Conservation (phyloP, 2,329 filamentous ascomycete genomes). For the Monascus ruber region DNA sequence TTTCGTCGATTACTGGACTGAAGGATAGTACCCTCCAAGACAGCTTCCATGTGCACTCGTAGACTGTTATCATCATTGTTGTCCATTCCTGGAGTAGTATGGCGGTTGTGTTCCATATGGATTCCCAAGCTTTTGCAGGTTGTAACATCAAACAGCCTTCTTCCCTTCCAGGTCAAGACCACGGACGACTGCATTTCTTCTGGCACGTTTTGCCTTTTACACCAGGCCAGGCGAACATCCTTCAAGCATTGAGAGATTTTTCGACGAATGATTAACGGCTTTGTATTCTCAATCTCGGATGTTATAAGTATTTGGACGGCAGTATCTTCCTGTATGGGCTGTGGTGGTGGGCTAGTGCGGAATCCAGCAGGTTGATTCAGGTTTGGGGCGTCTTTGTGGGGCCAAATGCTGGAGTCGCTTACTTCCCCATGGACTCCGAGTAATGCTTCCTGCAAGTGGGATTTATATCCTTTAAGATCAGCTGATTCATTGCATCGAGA, state of each 20-base stretch:
- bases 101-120: constrained; percentile 28
- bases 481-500: background rate
- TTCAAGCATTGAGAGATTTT: constrained; percentile 57
- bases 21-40: constrained; percentile 53
- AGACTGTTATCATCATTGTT: constrained; percentile 39
- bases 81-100: constrained; percentile 15
- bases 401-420: background rate
- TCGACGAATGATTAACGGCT: constrained; percentile 51
- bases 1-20: constrained; percentile 14
- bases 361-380: background rate
- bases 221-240: constrained; percentile 59
- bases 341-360: background rate
- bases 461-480: background rate
- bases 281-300: constrained; percentile 52
- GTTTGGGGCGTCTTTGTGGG: too few relatives aligned
- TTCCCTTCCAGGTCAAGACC: constrained; percentile 69
- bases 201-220: constrained; percentile 46
- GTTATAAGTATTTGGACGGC: constrained; percentile 55
- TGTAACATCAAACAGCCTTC: constrained; percentile 62
- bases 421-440: background rate
- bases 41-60: constrained; percentile 64
- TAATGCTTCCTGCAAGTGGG: background rate
- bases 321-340: constrained; percentile 29
- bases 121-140: constrained; percentile 61
- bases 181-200: constrained; percentile 42